Base-by-base conservation (phyloP, 345 rosid genomes). In the Litchi chinensis region DNA sequence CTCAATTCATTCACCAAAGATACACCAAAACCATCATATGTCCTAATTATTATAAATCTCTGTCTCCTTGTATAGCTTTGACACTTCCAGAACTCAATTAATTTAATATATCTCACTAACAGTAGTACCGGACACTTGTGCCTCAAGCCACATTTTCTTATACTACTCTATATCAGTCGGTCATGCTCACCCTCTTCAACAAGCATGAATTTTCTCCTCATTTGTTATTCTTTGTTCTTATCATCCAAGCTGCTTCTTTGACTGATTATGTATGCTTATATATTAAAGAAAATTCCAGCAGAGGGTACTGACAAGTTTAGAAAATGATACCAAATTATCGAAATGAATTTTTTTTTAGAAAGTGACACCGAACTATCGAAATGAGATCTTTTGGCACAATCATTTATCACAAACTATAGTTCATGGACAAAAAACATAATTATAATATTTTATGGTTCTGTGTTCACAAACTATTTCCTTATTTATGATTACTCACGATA, bases 121-220 rank as follows among this genome's bases (percentile, higher is more conserved):
- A 8, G 9, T 63, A 63, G 67, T 39, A 63, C 37, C 59, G 8
- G 18, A 54, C 39, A 63, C 76, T 73, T 59, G 56, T 41, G 39
- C 13, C 32, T 59, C 39, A 73, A 73, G 54, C 21, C 59, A 70
- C 60, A 48, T 16, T 50, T 24, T 9, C 37, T 60, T 60, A 32
- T 60, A 21, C 0, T 21, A 22, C 65, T 22, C 28, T 60, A n/a
- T 22, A n/a, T 60, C 65, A 8, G 24, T 60, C 21, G 65, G 59
- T 54, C 28, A 37, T 59, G 19, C 46, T 21, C 50, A 73, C 52
- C 76, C n/a, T n/a, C 76, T 39, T 21, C 76, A 21, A 57, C 46
- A 37, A 59, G 65, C 50, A 10, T 37, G 52, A 73, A 39, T 21
- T 57, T 37, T 73, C 10, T 39, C 44, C 26, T 37, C 9, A 10